Evolutionary conservation across 176 grass and related monocot species (phyloP).

Genomic region (Zoysia japonica): DNA sequence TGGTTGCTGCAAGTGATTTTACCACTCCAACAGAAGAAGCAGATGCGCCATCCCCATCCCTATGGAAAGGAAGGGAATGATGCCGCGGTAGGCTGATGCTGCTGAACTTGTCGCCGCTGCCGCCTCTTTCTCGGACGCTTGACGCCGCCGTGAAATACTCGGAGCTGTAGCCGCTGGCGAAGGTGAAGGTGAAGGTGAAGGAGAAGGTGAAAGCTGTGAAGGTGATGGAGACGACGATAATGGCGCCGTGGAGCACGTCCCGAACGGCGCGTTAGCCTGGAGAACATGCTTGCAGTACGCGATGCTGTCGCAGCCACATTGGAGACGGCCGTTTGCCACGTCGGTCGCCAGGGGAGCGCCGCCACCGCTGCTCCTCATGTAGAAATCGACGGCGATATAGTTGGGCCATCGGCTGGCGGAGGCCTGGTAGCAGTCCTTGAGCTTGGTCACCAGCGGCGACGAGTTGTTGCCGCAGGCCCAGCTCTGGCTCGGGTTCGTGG

Average conservation of each 20-base stretch:
- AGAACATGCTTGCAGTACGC: slow-evolving; percentile 53
- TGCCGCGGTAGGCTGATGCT: too few species aligned
- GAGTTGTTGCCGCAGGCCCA: slow-evolving; percentile 72
- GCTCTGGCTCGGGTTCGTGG: slow-evolving; percentile 48
- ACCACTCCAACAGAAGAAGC: too few species aligned
- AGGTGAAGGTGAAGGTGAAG: background rate
- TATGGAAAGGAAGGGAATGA: too few species aligned
- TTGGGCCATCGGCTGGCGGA: slow-evolving; percentile 56
- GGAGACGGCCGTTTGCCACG: slow-evolving; percentile 73
- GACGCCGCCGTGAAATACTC: too few species aligned
- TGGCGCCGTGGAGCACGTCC: slow-evolving; percentile 36
- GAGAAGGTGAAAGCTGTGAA: background rate
- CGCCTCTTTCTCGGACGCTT: too few species aligned
- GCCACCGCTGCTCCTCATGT: slow-evolving; percentile 71
- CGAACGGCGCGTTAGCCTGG: slow-evolving; percentile 41
- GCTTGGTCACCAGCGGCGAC: slow-evolving; percentile 42
- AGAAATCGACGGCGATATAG: slow-evolving; percentile 70
- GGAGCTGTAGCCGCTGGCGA: background rate
- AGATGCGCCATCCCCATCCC: too few species aligned
- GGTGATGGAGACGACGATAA: slow-evolving; percentile 2
- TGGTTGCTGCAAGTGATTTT: too few species aligned
- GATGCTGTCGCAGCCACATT: slow-evolving; percentile 72
- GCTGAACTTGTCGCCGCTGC: too few species aligned
- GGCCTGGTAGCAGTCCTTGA: slow-evolving; percentile 45
- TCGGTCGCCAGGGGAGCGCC: slow-evolving; percentile 77